These are phyloP conservation scores for Skeletonema tropicum DNA, from an alignment of 108 stramenopile genomes.

Conservation along the genomic window DNA sequence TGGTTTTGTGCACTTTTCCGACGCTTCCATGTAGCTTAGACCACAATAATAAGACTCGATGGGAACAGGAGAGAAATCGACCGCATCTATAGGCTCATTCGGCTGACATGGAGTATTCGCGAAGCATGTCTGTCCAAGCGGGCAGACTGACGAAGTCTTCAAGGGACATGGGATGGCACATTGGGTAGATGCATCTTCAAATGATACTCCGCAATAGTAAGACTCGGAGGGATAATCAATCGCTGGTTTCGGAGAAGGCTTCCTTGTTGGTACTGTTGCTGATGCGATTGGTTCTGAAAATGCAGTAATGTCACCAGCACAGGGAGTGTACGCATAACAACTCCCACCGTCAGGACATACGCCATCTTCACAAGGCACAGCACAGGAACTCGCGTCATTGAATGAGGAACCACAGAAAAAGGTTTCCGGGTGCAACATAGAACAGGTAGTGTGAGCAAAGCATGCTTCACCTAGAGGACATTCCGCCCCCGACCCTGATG, in stretches of 20 bases:
- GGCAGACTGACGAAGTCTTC: slow-evolving; percentile 63
- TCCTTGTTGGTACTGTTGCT: not conserved
- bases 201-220: slow-evolving; percentile 73
- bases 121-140: slow-evolving; percentile 67
- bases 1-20: slow-evolving; percentile 32
- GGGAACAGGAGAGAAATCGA: slow-evolving; percentile 7
- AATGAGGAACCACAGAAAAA: slow-evolving; percentile 68
- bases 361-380: slow-evolving; percentile 9
- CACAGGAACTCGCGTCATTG: slow-evolving; percentile 24
- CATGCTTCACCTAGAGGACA: slow-evolving; percentile 68
- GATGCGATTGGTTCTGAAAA: not conserved
- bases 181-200: slow-evolving; percentile 65
- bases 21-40: slow-evolving; percentile 41
- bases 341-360: slow-evolving; percentile 21
- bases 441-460: slow-evolving; percentile 68
- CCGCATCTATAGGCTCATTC: not conserved
- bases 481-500: slow-evolving; percentile 48
- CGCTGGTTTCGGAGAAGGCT: not conserved
- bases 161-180: slow-evolving; percentile 65
- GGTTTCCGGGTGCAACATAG: slow-evolving; percentile 9
- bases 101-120: slow-evolving; percentile 69
- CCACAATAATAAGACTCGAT: slow-evolving; percentile 52
- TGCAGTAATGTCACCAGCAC: slow-evolving; percentile 21
- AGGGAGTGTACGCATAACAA: slow-evolving; percentile 50
- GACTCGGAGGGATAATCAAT: not conserved